Evolutionary conservation across 2,329 filamentous ascomycete species (phyloP).

Genomic region (Ceratocystis eucalypticola): DNA sequence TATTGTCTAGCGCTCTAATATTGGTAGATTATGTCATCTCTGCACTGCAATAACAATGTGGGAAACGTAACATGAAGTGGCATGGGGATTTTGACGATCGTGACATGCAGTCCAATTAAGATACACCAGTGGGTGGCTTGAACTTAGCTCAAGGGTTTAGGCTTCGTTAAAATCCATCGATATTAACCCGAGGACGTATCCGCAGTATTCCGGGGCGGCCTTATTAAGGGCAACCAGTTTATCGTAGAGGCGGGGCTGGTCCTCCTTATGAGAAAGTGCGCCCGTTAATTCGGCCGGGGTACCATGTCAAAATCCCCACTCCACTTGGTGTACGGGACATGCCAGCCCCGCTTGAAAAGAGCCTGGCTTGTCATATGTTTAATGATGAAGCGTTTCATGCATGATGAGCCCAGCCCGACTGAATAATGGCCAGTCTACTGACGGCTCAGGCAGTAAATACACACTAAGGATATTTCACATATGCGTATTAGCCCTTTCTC

Average conservation of each 20-base stretch:
- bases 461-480: too few relatives aligned
- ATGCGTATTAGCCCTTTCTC: too few relatives aligned
- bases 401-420: too few relatives aligned
- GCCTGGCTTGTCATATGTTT: not conserved
- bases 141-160: not conserved
- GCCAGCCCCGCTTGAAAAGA: not conserved
- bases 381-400: too few relatives aligned
- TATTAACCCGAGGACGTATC: not conserved
- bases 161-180: not conserved
- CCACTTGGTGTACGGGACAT: not conserved
- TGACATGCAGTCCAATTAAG: not conserved
- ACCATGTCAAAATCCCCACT: not conserved
- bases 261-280: not conserved
- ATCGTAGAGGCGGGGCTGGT: not conserved
- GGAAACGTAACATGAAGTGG: not conserved
- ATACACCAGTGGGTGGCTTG: not conserved
- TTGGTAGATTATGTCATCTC: not conserved
- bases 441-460: too few relatives aligned
- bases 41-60: not conserved
- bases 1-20: not conserved
- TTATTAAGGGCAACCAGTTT: not conserved
- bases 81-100: not conserved
- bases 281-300: conserved; percentile 5
- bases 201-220: not conserved
- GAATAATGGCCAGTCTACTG: too few relatives aligned